Conservation (phyloP, 2,329 filamentous ascomycete genomes). For the Epichloe hybrida region DNA sequence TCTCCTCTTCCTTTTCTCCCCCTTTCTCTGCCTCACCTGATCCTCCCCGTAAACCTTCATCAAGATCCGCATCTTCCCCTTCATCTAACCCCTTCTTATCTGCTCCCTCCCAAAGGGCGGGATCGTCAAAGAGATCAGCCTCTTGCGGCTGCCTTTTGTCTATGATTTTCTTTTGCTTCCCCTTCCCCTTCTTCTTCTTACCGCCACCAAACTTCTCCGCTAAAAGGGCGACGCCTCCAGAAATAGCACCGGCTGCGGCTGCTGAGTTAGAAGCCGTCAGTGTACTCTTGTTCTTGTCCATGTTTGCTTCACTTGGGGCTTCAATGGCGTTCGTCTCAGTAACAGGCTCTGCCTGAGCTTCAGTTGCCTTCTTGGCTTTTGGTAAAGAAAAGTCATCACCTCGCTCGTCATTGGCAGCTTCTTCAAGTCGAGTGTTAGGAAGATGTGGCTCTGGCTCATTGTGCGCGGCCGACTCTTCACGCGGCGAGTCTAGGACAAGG, state of each 20-base stretch:
- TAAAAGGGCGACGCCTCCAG: conserved; percentile 21
- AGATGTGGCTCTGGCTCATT: neutral
- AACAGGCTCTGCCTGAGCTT: conserved; percentile 1
- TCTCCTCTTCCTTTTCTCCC: conserved; percentile 2
- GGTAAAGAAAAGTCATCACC: conserved; percentile 4
- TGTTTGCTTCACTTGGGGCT: neutral
- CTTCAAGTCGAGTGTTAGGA: neutral
- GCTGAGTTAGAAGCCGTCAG: conserved; percentile 13
- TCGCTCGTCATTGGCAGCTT: conserved; percentile 4
- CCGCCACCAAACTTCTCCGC: conserved; percentile 21
- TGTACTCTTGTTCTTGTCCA: neutral
- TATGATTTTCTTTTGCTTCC: conserved; percentile 21
- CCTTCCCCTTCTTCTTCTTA: conserved; percentile 11
- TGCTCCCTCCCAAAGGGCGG: conserved; percentile 29
- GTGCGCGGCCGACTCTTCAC: neutral
- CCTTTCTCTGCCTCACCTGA: conserved; percentile 5
- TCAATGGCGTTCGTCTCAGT: neutral
- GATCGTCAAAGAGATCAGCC: conserved; percentile 32
- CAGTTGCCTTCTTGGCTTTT: conserved; percentile 10
- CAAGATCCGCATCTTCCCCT: conserved; percentile 7
- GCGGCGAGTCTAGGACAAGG: conserved; percentile 2
- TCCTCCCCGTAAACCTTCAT: conserved; percentile 18
- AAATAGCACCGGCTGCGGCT: conserved; percentile 7
- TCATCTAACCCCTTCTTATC: conserved; percentile 23
- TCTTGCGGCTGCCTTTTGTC: conserved; percentile 25